Conservation (phyloP, 140 eudicot genomes). For the Erigeron philadelphicus region DNA sequence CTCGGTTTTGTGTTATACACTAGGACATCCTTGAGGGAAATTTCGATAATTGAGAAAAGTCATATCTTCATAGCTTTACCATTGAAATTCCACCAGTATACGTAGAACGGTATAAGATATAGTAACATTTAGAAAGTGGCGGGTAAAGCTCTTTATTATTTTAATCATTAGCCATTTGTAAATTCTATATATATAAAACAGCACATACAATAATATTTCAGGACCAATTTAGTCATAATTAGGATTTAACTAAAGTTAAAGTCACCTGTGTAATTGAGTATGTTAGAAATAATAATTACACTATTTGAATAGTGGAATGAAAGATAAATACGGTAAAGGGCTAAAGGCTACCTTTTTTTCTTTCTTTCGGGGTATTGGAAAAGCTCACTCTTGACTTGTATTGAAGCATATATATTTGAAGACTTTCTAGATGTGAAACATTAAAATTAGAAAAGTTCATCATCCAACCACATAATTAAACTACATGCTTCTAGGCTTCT, state of each 20-base stretch:
- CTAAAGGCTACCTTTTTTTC: slow-evolving; percentile 11
- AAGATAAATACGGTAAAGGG: slow-evolving; percentile 28
- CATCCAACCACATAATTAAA: no score
- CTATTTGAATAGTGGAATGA: slow-evolving; percentile 31
- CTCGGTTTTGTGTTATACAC: no score
- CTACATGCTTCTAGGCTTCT: no score
- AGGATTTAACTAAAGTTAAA: slow-evolving; percentile 27
- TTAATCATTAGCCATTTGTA: background rate
- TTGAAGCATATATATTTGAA: slow-evolving; percentile 13
- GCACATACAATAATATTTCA: slow-evolving; percentile 22
- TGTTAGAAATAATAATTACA: slow-evolving; percentile 35
- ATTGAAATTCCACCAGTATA: no score
- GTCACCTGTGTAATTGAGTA: slow-evolving; percentile 35
- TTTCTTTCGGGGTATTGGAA: slow-evolving; percentile 4
- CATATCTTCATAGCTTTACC: no score
- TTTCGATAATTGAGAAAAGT: no score
- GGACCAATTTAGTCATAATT: slow-evolving; percentile 22
- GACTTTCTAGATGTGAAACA: background rate
- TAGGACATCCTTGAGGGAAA: no score
- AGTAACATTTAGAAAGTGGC: background rate
- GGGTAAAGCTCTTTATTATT: background rate
- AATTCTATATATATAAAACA: slow-evolving; percentile 10
- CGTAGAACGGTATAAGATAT: background rate
- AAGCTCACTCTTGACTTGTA: slow-evolving; percentile 28
- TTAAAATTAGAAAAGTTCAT: background rate